Percentiles rank a stretch among this genome's conserved stretches.
Conservation (phyloP, 2,329 filamentous ascomycete species). For the Cytospora mali region DNA sequence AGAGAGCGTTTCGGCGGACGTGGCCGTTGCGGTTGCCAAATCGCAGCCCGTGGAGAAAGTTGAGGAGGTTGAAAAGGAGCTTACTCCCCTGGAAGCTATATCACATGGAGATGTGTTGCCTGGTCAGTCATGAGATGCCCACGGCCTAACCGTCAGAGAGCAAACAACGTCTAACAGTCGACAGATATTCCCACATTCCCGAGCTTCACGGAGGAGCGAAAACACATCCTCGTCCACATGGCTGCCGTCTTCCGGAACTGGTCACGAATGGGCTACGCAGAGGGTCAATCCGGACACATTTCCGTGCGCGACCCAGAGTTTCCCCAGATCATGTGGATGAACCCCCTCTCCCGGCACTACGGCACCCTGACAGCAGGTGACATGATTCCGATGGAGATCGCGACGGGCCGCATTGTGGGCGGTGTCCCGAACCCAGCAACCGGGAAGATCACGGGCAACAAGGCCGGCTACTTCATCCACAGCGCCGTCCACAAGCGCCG, state of each 20-base stretch:
- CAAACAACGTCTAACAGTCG: slow-evolving; percentile 6
- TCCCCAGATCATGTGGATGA: slow-evolving; percentile 67
- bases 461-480: slow-evolving; percentile 72
- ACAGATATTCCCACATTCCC: slow-evolving; percentile 48
- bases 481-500: slow-evolving; percentile 67
- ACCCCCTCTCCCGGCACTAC: slow-evolving; percentile 69
- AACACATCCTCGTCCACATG: slow-evolving; percentile 68
- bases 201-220: slow-evolving; percentile 50
- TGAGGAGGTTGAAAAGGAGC: slow-evolving; percentile 26
- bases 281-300: slow-evolving; percentile 68
- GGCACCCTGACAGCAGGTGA: slow-evolving; percentile 66
- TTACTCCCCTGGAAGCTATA: slow-evolving; percentile 35
- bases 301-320: slow-evolving; percentile 67
- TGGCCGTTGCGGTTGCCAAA: slow-evolving; percentile 17
- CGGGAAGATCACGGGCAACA: slow-evolving; percentile 54
- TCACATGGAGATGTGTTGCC: slow-evolving; percentile 36
- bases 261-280: slow-evolving; percentile 63
- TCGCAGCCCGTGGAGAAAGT: slow-evolving; percentile 14
- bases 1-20: slow-evolving; percentile 1
- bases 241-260: slow-evolving; percentile 69
- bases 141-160: background rate
- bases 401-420: slow-evolving; percentile 61
- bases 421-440: slow-evolving; percentile 57
- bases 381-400: slow-evolving; percentile 65
- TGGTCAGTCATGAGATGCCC: slow-evolving; percentile 25